A percentile compares a stretch with the other conserved stretches of the same genome.
phyloP scores from a whole-genome alignment of 805 yeast genomes.

The Cyberlindnera mycetangii region DNA sequence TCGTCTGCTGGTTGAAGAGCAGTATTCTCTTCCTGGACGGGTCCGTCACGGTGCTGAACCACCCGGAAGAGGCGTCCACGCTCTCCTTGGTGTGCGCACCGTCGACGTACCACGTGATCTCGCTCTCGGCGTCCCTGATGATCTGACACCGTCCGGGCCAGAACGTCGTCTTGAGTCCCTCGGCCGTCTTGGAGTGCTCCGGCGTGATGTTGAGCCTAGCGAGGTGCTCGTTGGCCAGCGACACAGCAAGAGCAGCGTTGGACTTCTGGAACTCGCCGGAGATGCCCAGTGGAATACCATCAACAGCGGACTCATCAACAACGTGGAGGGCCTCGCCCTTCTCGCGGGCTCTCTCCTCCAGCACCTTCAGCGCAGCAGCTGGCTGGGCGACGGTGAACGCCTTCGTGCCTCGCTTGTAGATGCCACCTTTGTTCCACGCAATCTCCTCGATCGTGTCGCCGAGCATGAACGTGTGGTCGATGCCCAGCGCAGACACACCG shows the following conservation, averaged over 20 bases:
- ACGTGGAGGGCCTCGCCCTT: slow-evolving; percentile 48
- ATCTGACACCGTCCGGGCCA: slow-evolving; percentile 99
- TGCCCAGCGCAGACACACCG: slow-evolving; percentile 83
- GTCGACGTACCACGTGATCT: slow-evolving; percentile 78
- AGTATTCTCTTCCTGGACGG: slow-evolving; percentile 43
- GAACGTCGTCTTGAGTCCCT: slow-evolving; percentile 62
- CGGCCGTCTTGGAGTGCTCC: slow-evolving; percentile 24
- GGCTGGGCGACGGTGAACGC: slow-evolving; percentile 68
- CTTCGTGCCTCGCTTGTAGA: slow-evolving; percentile 64
- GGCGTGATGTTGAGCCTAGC: slow-evolving; percentile 41
- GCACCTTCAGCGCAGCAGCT: slow-evolving; percentile 51
- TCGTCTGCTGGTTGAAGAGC: slow-evolving; percentile 90
- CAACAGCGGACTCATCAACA: slow-evolving; percentile 40
- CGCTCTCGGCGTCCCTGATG: slow-evolving; percentile 35
- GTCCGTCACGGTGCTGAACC: slow-evolving; percentile 57
- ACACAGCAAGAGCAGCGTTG: slow-evolving; percentile 87
- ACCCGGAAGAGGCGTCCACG: slow-evolving; percentile 71
- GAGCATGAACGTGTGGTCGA: slow-evolving; percentile 78
- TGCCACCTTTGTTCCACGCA: slow-evolving; percentile 97
- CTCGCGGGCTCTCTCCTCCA: slow-evolving; percentile 69
- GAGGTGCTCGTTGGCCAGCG: slow-evolving; percentile 62
- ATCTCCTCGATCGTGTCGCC: slow-evolving; percentile 87
- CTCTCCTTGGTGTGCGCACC: slow-evolving; percentile 97
- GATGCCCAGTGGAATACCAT: slow-evolving; percentile 53
- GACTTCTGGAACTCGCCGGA: slow-evolving; percentile 80